Conservation (phyloP, 2,329 filamentous ascomycete genomes). For the Davidsoniella australis region DNA sequence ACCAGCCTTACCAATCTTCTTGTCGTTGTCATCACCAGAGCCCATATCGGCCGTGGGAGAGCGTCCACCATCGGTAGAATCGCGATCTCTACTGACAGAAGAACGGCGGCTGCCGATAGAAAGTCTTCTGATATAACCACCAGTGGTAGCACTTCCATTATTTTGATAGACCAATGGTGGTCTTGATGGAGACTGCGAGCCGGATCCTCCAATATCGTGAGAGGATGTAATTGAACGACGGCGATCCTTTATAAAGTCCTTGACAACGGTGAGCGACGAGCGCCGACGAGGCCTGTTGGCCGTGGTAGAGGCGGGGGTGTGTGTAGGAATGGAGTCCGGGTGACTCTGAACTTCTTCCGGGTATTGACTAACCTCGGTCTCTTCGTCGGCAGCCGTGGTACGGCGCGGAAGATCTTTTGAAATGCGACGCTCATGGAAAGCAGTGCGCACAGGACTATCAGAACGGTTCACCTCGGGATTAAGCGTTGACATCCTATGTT, state of each 20-base stretch:
- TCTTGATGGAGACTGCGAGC: slow-evolving; percentile 28
- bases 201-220: slow-evolving; percentile 20
- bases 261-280: slow-evolving; percentile 42
- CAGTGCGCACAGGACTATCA: slow-evolving; percentile 3
- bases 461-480: slow-evolving; percentile 4
- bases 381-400: slow-evolving; percentile 16
- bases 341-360: not conserved
- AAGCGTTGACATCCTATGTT: slow-evolving; percentile 6
- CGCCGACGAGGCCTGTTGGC: slow-evolving; percentile 21
- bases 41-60: slow-evolving; percentile 13
- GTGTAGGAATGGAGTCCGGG: not conserved
- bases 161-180: slow-evolving; percentile 29
- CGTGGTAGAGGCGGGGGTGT: not conserved
- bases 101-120: slow-evolving; percentile 48
- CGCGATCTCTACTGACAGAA: slow-evolving; percentile 29
- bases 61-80: slow-evolving; percentile 24
- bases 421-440: slow-evolving; percentile 26
- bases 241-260: slow-evolving; percentile 43
- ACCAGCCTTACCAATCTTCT: slow-evolving; percentile 34
- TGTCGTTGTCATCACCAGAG: slow-evolving; percentile 32
- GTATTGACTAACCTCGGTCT: slow-evolving; percentile 13
- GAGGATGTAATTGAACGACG: slow-evolving; percentile 33
- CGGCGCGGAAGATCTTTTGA: slow-evolving; percentile 24
- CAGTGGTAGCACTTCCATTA: slow-evolving; percentile 17
- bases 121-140: slow-evolving; percentile 38